A percentile compares a stretch with the other conserved stretches of the same genome.
These are phyloP conservation scores for Thelonectria olida DNA, from an alignment of 2,329 filamentous ascomycete species.

Conservation along the genomic window DNA sequence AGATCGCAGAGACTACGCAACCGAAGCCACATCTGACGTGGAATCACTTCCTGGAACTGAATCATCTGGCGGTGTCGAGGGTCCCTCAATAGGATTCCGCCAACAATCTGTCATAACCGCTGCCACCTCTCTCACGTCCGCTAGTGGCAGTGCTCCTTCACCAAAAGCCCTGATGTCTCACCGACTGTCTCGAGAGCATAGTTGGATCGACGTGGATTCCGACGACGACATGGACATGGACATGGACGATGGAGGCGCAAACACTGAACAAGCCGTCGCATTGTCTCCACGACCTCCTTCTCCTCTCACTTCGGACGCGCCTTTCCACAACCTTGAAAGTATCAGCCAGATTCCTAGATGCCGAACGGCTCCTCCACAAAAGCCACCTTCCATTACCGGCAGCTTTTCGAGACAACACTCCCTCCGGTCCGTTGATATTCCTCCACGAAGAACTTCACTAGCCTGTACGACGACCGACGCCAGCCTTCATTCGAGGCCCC, in stretches of 20 bases:
- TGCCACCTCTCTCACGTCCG: constrained; percentile 48
- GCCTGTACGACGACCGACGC: constrained; percentile 19
- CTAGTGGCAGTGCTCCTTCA: constrained; percentile 39
- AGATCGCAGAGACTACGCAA: constrained; percentile 32
- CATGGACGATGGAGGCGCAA: constrained; percentile 16
- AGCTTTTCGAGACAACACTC: constrained; percentile 22
- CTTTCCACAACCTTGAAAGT: constrained; percentile 24
- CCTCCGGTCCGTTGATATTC: constrained; percentile 31
- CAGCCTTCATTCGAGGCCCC: constrained; percentile 18
- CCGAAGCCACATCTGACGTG: constrained; percentile 45
- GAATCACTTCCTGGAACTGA: constrained; percentile 44
- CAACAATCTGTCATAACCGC: constrained; percentile 48
- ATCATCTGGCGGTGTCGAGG: constrained; percentile 44
- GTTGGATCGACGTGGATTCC: constrained; percentile 51
- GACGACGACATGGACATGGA: constrained; percentile 39
- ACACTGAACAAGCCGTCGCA: constrained; percentile 19
- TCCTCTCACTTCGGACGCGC: constrained; percentile 32
- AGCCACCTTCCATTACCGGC: neutral
- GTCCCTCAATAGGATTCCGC: constrained; percentile 45
- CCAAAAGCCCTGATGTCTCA: constrained; percentile 34
- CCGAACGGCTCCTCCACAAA: neutral
- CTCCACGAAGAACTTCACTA: constrained; percentile 33
- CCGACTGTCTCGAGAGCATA: constrained; percentile 38
- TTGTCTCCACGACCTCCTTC: constrained; percentile 46
- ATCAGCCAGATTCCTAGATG: constrained; percentile 21